Evolutionary conservation across 176 grass and related monocot species (phyloP).

Genomic region (Thinopyrum elongatum): DNA sequence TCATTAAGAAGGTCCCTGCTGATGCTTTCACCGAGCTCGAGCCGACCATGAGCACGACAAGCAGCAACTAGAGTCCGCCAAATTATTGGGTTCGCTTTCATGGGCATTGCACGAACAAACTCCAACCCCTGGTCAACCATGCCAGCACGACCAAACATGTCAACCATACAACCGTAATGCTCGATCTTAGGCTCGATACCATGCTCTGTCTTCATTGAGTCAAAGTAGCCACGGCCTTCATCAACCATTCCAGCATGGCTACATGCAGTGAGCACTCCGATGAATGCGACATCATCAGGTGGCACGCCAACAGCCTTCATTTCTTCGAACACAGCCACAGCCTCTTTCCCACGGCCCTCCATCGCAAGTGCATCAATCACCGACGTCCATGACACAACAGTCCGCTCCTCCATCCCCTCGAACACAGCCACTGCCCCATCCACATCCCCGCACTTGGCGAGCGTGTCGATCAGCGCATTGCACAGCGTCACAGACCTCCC

Average conservation of each 20-base stretch:
- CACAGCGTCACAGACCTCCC: slow-evolving; percentile 35
- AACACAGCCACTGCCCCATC: slow-evolving; percentile 50
- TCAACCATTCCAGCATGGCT: slow-evolving; percentile 63
- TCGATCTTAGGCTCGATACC: slow-evolving; percentile 65
- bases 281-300: slow-evolving; percentile 64
- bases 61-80: slow-evolving; percentile 56
- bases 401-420: slow-evolving; percentile 47
- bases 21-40: slow-evolving; percentile 54
- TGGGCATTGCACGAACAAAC: slow-evolving; percentile 56
- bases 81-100: slow-evolving; percentile 62
- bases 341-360: slow-evolving; percentile 60
- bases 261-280: slow-evolving; percentile 68
- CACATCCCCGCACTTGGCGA: slow-evolving; percentile 69
- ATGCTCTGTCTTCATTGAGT: slow-evolving; percentile 47
- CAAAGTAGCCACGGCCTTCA: slow-evolving; percentile 52
- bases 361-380: slow-evolving; percentile 79
- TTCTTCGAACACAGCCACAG: slow-evolving; percentile 43
- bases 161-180: slow-evolving; percentile 77
- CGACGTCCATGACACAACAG: slow-evolving; percentile 57
- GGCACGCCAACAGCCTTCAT: slow-evolving; percentile 43
- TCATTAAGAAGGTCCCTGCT: slow-evolving; percentile 43
- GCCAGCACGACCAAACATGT: slow-evolving; percentile 64
- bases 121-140: slow-evolving; percentile 52
- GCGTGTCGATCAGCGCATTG: slow-evolving; percentile 59
- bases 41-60: slow-evolving; percentile 58